phyloP scores from a whole-genome alignment of 805 yeast genomes.

The Candida morakotiae region DNA sequence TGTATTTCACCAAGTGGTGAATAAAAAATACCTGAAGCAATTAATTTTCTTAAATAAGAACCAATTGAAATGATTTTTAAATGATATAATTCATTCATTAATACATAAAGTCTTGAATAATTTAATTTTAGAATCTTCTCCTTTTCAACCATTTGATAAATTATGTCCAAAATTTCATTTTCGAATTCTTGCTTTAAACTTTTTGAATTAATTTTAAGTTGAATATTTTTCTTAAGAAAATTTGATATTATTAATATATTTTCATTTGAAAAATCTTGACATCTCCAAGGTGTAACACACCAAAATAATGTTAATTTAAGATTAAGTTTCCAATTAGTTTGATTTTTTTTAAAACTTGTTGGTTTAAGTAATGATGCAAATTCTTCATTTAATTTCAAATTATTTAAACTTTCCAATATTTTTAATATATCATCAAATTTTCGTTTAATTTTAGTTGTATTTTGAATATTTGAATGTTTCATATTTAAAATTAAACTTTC shows the following conservation, averaged over 20 bases:
- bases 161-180: slow-evolving; percentile 36
- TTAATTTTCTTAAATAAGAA: slow-evolving; percentile 71
- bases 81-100: slow-evolving; percentile 50
- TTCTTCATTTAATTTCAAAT: slow-evolving; percentile 24
- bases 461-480: slow-evolving; percentile 9
- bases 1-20: slow-evolving; percentile 34
- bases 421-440: slow-evolving; percentile 25
- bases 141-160: slow-evolving; percentile 26
- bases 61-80: slow-evolving; percentile 52
- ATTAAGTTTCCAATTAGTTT: slow-evolving; percentile 27
- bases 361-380: slow-evolving; percentile 26
- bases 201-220: slow-evolving; percentile 17
- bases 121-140: slow-evolving; percentile 18
- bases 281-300: slow-evolving; percentile 37
- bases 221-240: slow-evolving; percentile 39
- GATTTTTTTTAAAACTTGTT: slow-evolving; percentile 6
- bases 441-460: slow-evolving; percentile 15
- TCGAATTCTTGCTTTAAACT: slow-evolving; percentile 43
- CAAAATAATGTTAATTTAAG: slow-evolving; percentile 35
- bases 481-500: slow-evolving; percentile 63
- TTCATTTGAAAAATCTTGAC: slow-evolving; percentile 25
- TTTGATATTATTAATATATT: slow-evolving; percentile 37
- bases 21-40: slow-evolving; percentile 83
- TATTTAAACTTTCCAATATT: slow-evolving; percentile 35
- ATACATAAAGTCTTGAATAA: slow-evolving; percentile 31